phyloP scores from a whole-genome alignment of 805 yeast genomes.

The Diddensiella transvaalensis region DNA sequence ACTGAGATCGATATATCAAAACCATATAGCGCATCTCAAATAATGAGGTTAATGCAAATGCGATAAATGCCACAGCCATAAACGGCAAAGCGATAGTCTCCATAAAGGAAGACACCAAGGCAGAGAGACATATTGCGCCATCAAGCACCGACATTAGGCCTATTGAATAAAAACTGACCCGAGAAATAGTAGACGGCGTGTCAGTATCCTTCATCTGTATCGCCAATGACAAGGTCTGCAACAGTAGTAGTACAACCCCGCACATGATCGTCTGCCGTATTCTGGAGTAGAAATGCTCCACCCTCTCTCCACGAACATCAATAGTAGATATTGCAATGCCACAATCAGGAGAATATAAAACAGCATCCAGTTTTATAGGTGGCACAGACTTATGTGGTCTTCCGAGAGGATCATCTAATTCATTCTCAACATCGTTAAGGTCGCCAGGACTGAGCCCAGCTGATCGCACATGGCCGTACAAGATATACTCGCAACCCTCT shows the following conservation, averaged over 20 bases:
- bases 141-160: constrained; percentile 64
- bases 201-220: constrained; percentile 66
- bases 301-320: constrained; percentile 51
- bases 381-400: constrained; percentile 67
- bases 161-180: constrained; percentile 62
- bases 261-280: constrained; percentile 42
- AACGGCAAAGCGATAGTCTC: constrained; percentile 61
- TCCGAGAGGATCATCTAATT: constrained; percentile 70
- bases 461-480: constrained; percentile 66
- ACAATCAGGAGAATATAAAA: constrained; percentile 87
- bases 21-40: constrained; percentile 75
- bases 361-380: constrained; percentile 48
- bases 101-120: constrained; percentile 54
- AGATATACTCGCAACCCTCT: constrained; percentile 66
- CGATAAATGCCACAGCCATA: constrained; percentile 64
- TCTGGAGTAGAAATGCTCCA: constrained; percentile 41
- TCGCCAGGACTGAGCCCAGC: constrained; percentile 52
- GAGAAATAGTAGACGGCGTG: constrained; percentile 77
- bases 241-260: constrained; percentile 44
- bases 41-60: constrained; percentile 64
- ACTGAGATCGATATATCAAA: constrained; percentile 63
- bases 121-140: constrained; percentile 61
- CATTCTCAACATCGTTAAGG: constrained; percentile 63
- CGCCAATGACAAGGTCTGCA: constrained; percentile 56
- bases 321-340: constrained; percentile 49